phyloP scores from a whole-genome alignment of 176 grass and related monocot genomes.

The Zoysia japonica region DNA sequence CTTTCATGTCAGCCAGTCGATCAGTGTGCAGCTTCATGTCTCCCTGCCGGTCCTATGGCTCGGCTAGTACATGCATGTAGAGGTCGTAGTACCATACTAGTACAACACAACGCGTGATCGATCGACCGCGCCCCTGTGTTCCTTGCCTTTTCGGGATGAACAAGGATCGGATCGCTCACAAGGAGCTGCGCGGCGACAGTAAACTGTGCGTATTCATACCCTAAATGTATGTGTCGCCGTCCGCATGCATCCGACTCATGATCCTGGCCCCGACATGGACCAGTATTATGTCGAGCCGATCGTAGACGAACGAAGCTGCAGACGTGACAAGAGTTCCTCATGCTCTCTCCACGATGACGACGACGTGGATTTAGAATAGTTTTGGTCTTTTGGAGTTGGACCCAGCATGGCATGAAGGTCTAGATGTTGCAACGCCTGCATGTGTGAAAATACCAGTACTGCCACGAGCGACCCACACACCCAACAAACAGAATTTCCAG shows the following conservation, averaged over 20 bases:
- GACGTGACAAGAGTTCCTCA: slow-evolving; percentile 39
- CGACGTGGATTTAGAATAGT: background rate
- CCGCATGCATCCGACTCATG: slow-evolving; percentile 1
- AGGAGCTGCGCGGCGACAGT: background rate
- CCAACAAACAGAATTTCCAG: no score
- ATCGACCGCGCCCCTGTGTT: background rate
- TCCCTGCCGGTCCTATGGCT: background rate
- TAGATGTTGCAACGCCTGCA: no score
- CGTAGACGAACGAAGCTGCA: slow-evolving; percentile 11
- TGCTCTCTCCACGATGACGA: slow-evolving; percentile 30
- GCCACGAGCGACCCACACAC: no score
- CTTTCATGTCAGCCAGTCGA: background rate
- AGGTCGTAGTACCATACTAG: background rate
- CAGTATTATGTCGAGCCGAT: background rate
- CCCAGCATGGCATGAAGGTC: no score
- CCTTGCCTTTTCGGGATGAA: background rate
- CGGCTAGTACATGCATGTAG: background rate
- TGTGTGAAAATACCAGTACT: no score
- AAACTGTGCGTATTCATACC: background rate
- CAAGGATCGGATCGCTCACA: background rate
- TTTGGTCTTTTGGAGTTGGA: no score
- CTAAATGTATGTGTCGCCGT: background rate
- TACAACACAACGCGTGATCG: background rate
- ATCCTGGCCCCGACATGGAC: slow-evolving; percentile 38
- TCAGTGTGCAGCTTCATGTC: background rate